Evolutionary conservation across 1,284 basidiomycete genomes (phyloP), one percentile per base, ranked within the genome.

Genomic region (Gomphus bonarii): DNA sequence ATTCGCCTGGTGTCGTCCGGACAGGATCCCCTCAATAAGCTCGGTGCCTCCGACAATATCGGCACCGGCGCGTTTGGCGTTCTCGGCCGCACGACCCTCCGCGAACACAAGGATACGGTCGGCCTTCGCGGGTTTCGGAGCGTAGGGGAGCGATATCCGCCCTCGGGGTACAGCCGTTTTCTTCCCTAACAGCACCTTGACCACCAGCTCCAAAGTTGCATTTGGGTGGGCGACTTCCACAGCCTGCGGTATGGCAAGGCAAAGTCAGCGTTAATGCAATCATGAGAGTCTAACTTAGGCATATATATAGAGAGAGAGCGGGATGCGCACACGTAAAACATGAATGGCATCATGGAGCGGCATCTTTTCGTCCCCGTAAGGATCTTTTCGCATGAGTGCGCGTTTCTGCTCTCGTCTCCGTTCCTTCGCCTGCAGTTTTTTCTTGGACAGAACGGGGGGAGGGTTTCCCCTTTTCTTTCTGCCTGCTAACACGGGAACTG

Each of bases 31-130:
- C 38, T 90, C 85, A 57, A 91, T 80, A 12, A 97, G 74, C 65
- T 97, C 93, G 46, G 80, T 76, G 14, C 88, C 91, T 54, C 94
- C 94, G 35, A 95, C 88, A 62, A 88, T 81, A 61, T 91, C 82
- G 2, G 91, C 93, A 7, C 92, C 92, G 8, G 90, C 89, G 53
- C 75, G 80, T 68, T 77, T 83, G 1, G 91, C 91, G 48, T 91
- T 87, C 16, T 88, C 82, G 12, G 85, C 84, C 60, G 80, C 75
- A 58, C 81, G 74, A 14, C 88, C 88, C 63, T 93, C 88, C 6
- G 91, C 91, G 65, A 97, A 95, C 25, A 95, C 91, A 31, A 95
- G 76, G 52, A 97, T 84, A 55, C 79, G 82, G 61, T 89, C 85
- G 63, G 86, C 82, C 42, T 78, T 70, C 65, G 75, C 77, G 52